These are phyloP conservation scores for Sporothrix variecibatus DNA, from an alignment of 2,329 filamentous ascomycete genomes.

Conservation along the genomic window DNA sequence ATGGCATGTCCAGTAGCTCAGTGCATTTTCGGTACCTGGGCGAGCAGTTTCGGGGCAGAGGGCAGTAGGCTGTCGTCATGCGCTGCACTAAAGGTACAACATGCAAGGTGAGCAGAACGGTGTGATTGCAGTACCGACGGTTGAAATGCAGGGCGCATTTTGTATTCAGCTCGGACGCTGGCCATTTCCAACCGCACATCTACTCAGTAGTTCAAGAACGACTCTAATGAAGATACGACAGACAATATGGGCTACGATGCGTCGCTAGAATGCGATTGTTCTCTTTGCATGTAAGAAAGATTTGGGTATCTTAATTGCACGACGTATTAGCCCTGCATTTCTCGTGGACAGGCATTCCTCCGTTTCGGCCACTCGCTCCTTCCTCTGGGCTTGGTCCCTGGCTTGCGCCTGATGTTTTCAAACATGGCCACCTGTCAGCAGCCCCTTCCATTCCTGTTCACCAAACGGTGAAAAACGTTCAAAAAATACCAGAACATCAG, in stretches of 20 bases:
- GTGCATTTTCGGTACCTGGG: neutral
- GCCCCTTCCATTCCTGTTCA: slow-evolving; percentile 1
- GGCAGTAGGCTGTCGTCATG: neutral
- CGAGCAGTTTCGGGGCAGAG: neutral
- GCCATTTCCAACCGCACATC: slow-evolving; percentile 10
- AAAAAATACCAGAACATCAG: neutral
- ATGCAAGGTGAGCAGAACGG: neutral
- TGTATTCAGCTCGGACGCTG: neutral
- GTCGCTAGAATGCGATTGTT: neutral
- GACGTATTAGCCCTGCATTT: neutral
- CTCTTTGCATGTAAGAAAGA: no score
- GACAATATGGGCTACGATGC: neutral
- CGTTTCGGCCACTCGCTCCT: slow-evolving; percentile 9
- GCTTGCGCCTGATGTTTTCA: neutral
- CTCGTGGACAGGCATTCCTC: slow-evolving; percentile 10
- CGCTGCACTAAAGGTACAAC: neutral
- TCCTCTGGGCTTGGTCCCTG: neutral
- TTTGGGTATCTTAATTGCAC: neutral
- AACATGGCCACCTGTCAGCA: slow-evolving; percentile 2
- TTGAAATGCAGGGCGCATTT: neutral
- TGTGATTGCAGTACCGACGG: neutral
- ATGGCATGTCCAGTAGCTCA: neutral
- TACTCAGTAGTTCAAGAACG: neutral
- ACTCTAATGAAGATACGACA: neutral
- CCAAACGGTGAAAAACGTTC: neutral